These are phyloP conservation scores for Pilasporangium apinafurcum DNA, from an alignment of 352 stramenopile genomes.

Conservation along the genomic window DNA sequence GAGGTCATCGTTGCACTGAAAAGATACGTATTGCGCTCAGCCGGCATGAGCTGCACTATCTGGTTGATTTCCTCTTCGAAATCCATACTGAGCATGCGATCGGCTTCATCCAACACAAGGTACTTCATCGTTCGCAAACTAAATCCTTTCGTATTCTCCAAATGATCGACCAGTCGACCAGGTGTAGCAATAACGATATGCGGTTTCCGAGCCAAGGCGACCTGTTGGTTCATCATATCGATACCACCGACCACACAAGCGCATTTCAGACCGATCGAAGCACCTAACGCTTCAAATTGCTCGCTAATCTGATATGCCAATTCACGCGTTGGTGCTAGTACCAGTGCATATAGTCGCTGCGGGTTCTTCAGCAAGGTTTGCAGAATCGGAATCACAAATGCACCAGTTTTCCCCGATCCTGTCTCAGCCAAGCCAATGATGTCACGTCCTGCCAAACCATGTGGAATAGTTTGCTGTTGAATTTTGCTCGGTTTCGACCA, in stretches of 20 bases:
- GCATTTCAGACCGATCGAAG: slow-evolving; percentile 90
- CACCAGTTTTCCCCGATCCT: slow-evolving; percentile 92
- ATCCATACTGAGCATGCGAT: slow-evolving; percentile 96
- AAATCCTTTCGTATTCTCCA: slow-evolving; percentile 97
- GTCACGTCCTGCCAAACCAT: slow-evolving; percentile 91
- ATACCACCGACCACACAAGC: slow-evolving; percentile 94
- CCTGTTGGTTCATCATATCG: slow-evolving; percentile 96
- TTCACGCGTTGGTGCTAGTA: slow-evolving; percentile 93
- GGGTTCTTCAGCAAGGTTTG: slow-evolving; percentile 89
- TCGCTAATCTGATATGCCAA: slow-evolving; percentile 96
- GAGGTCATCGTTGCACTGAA: slow-evolving; percentile 99
- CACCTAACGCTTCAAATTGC: slow-evolving; percentile 89
- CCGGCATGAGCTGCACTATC: slow-evolving; percentile 95
- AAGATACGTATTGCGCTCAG: slow-evolving; percentile 93
- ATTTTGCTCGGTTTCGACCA: slow-evolving; percentile 95
- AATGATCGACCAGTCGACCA: slow-evolving; percentile 90
- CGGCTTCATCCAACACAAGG: slow-evolving; percentile 93
- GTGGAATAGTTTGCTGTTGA: slow-evolving; percentile 91
- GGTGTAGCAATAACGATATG: slow-evolving; percentile 95
- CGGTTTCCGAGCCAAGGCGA: slow-evolving; percentile 95
- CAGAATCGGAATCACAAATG: slow-evolving; percentile 93
- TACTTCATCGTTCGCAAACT: slow-evolving; percentile 88
- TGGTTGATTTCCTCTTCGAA: slow-evolving; percentile 99
- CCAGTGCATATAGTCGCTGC: slow-evolving; percentile 85
- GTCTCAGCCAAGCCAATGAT: slow-evolving; percentile 97